Base-by-base conservation (phyloP, 1,284 basidiomycete species). In the Inonotus obliquus region DNA sequence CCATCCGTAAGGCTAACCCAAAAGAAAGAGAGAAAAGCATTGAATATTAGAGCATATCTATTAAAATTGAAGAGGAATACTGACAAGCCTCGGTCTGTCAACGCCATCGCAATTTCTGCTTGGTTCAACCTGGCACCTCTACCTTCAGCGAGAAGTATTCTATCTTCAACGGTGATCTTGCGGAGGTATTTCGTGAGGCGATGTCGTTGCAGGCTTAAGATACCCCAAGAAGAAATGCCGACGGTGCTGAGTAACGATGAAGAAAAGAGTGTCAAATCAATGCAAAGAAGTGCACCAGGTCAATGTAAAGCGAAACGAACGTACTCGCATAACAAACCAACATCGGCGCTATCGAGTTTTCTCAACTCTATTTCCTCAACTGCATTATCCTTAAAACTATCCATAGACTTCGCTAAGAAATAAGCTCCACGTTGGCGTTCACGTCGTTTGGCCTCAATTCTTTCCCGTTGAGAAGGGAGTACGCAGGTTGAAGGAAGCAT, bases 401-500 rank as follows among this genome's bases (percentile, higher is more conserved):
- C 52, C 29, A 49, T 44, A 29, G 37, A 29, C 37, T 63, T 59
- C 47, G 51, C 65, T 19, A 27, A 58, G 35, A 68, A 49, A 62
- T 63, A 69, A 66, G 67, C 70, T 13, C 59, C 64, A 54, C 70
- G 74, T 63, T 81, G 78, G 59, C 83, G 83, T 61, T 81, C 77
- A n/a, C 80, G 79, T 48, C 81, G 79, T 71, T 86, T 85, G 32
- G 76, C 72, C 53, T 82, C 79, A 53, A 93, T 92, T 49, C 90
- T 83, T 41, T 83, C 81, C 45, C 81, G 82, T 75, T 95, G 92
- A 27, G 87, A 87, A 0, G 92, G 91, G n/a, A 95, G 79, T 61
- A 94, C 81, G 69, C 92, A 94, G 1, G 92, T 94, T 2, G 91
- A 94, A 0, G 92, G 92, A 35, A 95, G 83, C 75, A 94, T 81